phyloP scores from a whole-genome alignment of 371 early-diverging fungal genomes.

The Mortierella sp. region DNA sequence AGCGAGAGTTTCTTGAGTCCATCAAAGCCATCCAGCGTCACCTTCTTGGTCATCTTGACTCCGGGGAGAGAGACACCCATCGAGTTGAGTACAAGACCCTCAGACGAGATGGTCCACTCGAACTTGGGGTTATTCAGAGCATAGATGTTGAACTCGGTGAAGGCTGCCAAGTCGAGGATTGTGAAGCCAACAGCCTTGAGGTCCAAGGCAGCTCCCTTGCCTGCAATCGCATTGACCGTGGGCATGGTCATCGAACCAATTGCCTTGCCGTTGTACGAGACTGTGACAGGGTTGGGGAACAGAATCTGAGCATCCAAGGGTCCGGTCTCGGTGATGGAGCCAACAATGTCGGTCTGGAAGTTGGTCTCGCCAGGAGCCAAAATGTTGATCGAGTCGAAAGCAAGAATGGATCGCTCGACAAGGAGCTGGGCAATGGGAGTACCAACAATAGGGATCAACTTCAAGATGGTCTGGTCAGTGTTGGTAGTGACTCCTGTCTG shows the following conservation, averaged over 20 bases:
- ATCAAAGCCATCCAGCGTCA: slow-evolving; percentile 63
- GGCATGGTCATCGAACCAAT: slow-evolving; percentile 65
- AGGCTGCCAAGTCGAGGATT: slow-evolving; percentile 56
- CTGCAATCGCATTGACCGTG: slow-evolving; percentile 44
- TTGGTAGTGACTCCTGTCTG: slow-evolving; percentile 57
- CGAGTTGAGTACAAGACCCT: slow-evolving; percentile 60
- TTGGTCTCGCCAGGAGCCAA: slow-evolving; percentile 53
- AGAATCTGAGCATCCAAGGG: slow-evolving; percentile 64
- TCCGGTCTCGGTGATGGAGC: slow-evolving; percentile 67
- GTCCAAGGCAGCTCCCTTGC: slow-evolving; percentile 62
- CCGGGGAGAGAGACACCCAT: slow-evolving; percentile 65
- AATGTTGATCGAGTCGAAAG: slow-evolving; percentile 57
- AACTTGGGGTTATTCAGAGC: slow-evolving; percentile 64
- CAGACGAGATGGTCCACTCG: slow-evolving; percentile 64
- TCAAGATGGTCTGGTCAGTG: slow-evolving; percentile 57
- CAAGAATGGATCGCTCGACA: slow-evolving; percentile 57
- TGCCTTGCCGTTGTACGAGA: slow-evolving; percentile 58
- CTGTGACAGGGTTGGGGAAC: slow-evolving; percentile 63
- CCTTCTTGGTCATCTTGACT: slow-evolving; percentile 63
- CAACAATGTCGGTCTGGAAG: slow-evolving; percentile 61
- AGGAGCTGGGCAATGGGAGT: slow-evolving; percentile 65
- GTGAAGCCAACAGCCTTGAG: slow-evolving; percentile 55
- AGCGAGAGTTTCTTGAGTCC: slow-evolving; percentile 24
- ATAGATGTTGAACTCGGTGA: slow-evolving; percentile 60
- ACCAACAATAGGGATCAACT: slow-evolving; percentile 63